Evolutionary conservation across 2,329 filamentous ascomycete genomes (phyloP).

Genomic region (Colletotrichum cereale): DNA sequence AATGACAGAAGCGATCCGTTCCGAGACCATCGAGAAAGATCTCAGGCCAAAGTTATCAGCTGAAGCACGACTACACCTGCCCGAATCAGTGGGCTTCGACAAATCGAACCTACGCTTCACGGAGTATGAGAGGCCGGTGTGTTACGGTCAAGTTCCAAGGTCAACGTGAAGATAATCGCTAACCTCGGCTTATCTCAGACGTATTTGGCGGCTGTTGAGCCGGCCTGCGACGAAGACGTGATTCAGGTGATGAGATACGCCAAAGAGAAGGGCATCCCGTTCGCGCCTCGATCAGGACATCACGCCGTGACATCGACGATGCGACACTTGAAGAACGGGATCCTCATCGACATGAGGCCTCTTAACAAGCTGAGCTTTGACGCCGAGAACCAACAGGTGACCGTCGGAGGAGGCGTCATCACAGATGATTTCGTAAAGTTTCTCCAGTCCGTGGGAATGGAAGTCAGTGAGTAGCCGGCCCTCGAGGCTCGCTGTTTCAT

Average conservation of each 20-base stretch:
- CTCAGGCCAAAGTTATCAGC: constrained; percentile 10
- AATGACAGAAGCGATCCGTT: constrained; percentile 3
- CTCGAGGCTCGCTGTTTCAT: neutral
- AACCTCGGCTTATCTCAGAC: neutral
- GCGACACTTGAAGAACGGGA: constrained; percentile 36
- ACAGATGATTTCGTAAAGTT: constrained; percentile 33
- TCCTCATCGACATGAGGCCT: constrained; percentile 44
- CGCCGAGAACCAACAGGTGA: constrained; percentile 31
- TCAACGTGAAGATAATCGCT: neutral
- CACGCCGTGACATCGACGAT: constrained; percentile 41
- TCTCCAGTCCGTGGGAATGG: constrained; percentile 28
- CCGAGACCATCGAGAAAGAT: constrained; percentile 4
- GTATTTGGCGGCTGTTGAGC: constrained; percentile 21
- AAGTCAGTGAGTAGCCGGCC: constrained; percentile 23
- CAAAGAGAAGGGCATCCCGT: constrained; percentile 21
- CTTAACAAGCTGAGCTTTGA: constrained; percentile 42
- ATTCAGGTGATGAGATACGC: constrained; percentile 34
- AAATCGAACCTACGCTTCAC: constrained; percentile 30
- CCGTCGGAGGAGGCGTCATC: constrained; percentile 20
- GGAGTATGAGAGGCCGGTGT: constrained; percentile 32
- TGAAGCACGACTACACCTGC: constrained; percentile 5
- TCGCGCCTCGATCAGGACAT: constrained; percentile 38
- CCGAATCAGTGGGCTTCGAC: constrained; percentile 2
- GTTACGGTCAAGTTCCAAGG: neutral
- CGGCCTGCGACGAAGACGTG: constrained; percentile 24